Percentiles rank a stretch among this genome's conserved stretches.
Conservation (phyloP, 768 basidiomycete genomes). For the Boletus subcaerulescens region DNA sequence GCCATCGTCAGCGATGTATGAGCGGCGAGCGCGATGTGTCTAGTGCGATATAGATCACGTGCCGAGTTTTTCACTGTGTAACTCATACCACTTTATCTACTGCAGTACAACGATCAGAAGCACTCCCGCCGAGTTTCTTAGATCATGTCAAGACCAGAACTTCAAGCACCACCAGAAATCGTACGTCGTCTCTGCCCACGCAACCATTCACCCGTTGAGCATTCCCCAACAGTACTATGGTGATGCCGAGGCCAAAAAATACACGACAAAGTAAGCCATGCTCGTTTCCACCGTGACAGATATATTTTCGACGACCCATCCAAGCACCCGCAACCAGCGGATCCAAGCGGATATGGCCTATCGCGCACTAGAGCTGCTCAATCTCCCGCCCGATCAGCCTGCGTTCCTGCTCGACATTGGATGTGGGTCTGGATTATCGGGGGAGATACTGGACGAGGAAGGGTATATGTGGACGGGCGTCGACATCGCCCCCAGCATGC, state of each 20-base stretch:
- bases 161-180: conserved; percentile 87
- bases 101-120: neutral
- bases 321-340: conserved; percentile 89
- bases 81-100: neutral
- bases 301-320: conserved; percentile 10
- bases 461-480: conserved; percentile 93
- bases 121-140: too few relatives aligned
- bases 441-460: conserved; percentile 93
- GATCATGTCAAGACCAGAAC: conserved; percentile 82
- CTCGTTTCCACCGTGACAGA: neutral
- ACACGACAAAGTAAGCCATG: conserved; percentile 80
- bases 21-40: neutral
- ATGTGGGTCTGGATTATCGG: conserved; percentile 94
- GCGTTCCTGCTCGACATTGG: conserved; percentile 93
- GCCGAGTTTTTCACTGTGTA: neutral
- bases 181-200: conserved; percentile 40
- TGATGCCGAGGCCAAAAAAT: conserved; percentile 92
- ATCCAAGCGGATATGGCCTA: conserved; percentile 99
- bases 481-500: conserved; percentile 96
- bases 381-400: conserved; percentile 73
- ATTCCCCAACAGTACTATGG: conserved; percentile 79
- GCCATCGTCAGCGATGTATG: conserved; percentile 46
- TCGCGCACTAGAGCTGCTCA: conserved; percentile 87
- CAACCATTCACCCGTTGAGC: neutral
- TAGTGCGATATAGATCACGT: conserved; percentile 24